Evolutionary conservation across 176 grass and related monocot genomes (phyloP).

Genomic region (Cymbopogon citratus): DNA sequence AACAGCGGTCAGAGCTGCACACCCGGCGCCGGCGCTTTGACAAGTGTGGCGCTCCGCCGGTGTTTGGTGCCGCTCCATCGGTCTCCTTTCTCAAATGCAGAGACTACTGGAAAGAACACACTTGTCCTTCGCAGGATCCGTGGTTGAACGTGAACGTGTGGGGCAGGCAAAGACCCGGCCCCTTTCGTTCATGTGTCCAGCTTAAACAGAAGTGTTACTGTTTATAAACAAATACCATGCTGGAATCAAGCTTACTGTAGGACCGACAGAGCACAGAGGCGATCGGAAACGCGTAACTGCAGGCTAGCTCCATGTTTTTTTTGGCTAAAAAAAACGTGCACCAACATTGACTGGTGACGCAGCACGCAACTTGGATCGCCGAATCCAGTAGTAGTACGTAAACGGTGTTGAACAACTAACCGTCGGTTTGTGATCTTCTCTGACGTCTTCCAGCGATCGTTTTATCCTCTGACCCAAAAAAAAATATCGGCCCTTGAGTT

Average conservation of each 20-base stretch:
- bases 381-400: neutral
- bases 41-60: slow-evolving; percentile 17
- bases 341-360: neutral
- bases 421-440: neutral
- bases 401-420: neutral
- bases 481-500: neutral
- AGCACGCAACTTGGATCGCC: neutral
- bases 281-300: neutral
- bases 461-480: neutral
- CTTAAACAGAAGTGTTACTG: neutral
- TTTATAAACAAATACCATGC: neutral
- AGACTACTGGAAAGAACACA: neutral
- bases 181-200: neutral
- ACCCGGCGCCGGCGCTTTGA: neutral
- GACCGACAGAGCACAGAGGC: neutral
- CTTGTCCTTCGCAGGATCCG: neutral
- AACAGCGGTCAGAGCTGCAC: neutral
- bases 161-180: neutral
- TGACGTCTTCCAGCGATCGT: neutral
- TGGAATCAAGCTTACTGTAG: neutral
- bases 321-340: neutral
- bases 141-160: neutral
- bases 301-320: neutral
- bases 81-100: neutral
- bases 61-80: neutral